Base-by-base conservation (phyloP, 2,329 filamentous ascomycete genomes). In the Cryphonectria nitschkei region DNA sequence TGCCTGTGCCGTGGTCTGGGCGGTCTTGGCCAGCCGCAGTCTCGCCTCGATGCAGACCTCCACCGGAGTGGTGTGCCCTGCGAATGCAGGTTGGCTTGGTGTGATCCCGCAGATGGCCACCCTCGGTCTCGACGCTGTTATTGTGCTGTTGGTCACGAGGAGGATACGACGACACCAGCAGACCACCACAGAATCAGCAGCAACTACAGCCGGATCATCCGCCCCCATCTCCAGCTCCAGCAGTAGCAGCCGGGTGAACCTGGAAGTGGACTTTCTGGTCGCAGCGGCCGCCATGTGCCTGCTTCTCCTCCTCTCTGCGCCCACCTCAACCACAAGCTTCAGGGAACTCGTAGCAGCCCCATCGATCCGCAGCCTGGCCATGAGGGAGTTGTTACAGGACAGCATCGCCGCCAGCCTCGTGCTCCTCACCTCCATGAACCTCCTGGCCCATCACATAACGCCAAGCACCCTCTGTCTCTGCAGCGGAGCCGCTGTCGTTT, bases 51-150 rank as follows among this genome's bases (percentile, higher is more conserved):
- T 39, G 26, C 56, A 39, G 39, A 32, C 22, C 3, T 50, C 58
- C 14, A 68, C 66, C 13, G 66, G 66, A 2, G 26, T 16, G 14
- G 66, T 68, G 29, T 68, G 66, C 32, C 66, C 66, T 34, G 11
- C 41, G 5, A 14, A 46, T 41, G 39, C 43, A 13, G 22, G 14
- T 16, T 68, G 58, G 66, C 66, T 29, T 5, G 66, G 58, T 29
- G 46, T 68, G 26, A 29, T 22, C 9, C 32, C 64, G 22, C 66
- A 68, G 66, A 2, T 54, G 9, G 34, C 22, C 34, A 34, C n/a
- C 19, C 34, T 62, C 60, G 52, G 50, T 37, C 22, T 67, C 22
- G 65, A 58, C 34, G 37, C n/a, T 13, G 11, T 11, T 3, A 34
- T 46, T 22, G 14, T 67, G 34, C 29, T 60, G 22, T 22, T 67